Conservation (phyloP, 768 basidiomycete genomes). For the Trametes cingulata region DNA sequence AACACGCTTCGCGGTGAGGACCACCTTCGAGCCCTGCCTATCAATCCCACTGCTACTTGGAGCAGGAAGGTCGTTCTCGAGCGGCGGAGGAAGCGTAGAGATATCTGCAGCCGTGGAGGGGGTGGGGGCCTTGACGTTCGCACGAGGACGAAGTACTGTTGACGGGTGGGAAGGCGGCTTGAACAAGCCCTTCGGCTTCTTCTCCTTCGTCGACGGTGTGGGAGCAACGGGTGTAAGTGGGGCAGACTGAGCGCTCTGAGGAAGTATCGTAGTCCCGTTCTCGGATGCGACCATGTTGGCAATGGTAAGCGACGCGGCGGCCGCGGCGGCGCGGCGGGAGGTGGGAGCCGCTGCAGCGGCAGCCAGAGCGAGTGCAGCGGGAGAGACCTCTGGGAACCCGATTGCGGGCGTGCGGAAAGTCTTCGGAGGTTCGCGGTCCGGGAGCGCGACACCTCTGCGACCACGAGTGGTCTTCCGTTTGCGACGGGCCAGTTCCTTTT, state of each 20-base stretch:
- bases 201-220: constrained; percentile 54
- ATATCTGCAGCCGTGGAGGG: constrained; percentile 69
- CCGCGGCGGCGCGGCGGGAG: constrained; percentile 82
- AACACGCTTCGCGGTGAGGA: constrained; percentile 56
- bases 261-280: constrained; percentile 66
- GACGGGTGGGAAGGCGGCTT: constrained; percentile 65
- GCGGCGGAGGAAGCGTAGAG: constrained; percentile 54
- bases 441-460: constrained; percentile 76
- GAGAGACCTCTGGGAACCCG: constrained; percentile 78
- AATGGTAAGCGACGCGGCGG: constrained; percentile 80
- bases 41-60: constrained; percentile 43
- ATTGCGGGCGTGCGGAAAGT: constrained; percentile 90
- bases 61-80: constrained; percentile 60
- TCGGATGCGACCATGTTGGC: constrained; percentile 92
- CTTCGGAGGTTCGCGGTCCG: constrained; percentile 90
- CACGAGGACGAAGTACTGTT: constrained; percentile 59
- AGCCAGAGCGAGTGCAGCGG: constrained; percentile 66
- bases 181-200: constrained; percentile 71
- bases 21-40: constrained; percentile 45
- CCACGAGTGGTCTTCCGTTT: constrained; percentile 84
- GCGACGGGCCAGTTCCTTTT: constrained; percentile 87
- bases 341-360: constrained; percentile 67
- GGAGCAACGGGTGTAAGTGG: constrained; percentile 37
- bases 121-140: constrained; percentile 59
- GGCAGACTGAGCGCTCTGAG: constrained; percentile 43